phyloP scores from a whole-genome alignment of 2,329 filamentous ascomycete species.

The Claviceps digitariae region DNA sequence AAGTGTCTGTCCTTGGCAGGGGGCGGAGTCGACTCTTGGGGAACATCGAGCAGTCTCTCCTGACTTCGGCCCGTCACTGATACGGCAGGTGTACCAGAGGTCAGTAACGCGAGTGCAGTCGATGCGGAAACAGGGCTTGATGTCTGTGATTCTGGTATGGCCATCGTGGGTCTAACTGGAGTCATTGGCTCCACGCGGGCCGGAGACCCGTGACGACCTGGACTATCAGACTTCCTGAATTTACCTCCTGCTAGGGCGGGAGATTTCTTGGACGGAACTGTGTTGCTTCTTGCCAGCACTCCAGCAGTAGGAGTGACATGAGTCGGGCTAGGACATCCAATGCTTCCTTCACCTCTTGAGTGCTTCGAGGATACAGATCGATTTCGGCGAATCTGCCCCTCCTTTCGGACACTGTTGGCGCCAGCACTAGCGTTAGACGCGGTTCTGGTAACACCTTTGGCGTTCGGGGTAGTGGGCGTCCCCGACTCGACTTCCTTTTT shows the following conservation, averaged over 20 bases:
- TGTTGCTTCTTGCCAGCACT: slow-evolving; percentile 61
- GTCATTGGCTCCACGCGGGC: slow-evolving; percentile 25
- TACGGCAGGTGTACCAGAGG: slow-evolving; percentile 16
- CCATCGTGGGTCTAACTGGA: slow-evolving; percentile 16
- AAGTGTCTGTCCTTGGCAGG: slow-evolving; percentile 55
- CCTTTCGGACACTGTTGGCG: slow-evolving; percentile 73
- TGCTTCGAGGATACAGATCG: slow-evolving; percentile 85
- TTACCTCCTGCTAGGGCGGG: slow-evolving; percentile 54
- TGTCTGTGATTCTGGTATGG: slow-evolving; percentile 9
- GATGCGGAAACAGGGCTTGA: slow-evolving; percentile 16
- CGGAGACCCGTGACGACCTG: slow-evolving; percentile 18
- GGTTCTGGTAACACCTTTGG: slow-evolving; percentile 44
- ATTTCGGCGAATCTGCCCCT: slow-evolving; percentile 69
- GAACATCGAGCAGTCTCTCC: slow-evolving; percentile 31
- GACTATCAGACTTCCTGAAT: slow-evolving; percentile 35
- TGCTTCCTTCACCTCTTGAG: slow-evolving; percentile 60
- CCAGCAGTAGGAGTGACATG: slow-evolving; percentile 41
- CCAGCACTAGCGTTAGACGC: slow-evolving; percentile 80
- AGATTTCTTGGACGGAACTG: slow-evolving; percentile 80
- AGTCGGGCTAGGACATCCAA: slow-evolving; percentile 54
- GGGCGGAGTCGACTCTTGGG: slow-evolving; percentile 35
- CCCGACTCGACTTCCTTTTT: slow-evolving; percentile 55
- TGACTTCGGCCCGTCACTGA: slow-evolving; percentile 31
- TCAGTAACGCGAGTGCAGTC: slow-evolving; percentile 13
- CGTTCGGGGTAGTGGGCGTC: slow-evolving; percentile 37